Percentiles rank a stretch among this genome's conserved stretches.
These are phyloP conservation scores for Fusarium sp. DNA, from an alignment of 2,329 filamentous ascomycete species.

Conservation along the genomic window DNA sequence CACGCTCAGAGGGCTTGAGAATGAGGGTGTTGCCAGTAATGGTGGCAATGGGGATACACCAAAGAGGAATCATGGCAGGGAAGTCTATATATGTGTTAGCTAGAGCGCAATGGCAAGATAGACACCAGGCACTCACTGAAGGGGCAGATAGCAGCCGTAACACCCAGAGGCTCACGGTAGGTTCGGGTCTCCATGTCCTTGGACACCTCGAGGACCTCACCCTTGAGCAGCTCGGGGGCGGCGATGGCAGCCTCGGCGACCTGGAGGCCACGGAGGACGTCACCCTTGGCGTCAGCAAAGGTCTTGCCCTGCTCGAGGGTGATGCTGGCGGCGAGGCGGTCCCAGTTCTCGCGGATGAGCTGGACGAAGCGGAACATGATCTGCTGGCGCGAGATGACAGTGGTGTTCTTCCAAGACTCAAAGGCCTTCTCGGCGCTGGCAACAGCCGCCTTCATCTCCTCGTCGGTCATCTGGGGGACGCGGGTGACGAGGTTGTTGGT, in stretches of 20 bases:
- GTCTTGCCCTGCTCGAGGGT: constrained; percentile 91
- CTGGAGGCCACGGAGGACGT: constrained; percentile 82
- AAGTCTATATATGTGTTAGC: constrained; percentile 67
- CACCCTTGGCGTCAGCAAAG: constrained; percentile 80
- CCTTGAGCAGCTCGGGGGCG: constrained; percentile 81
- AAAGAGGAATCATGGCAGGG: constrained; percentile 91
- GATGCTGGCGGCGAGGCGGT: constrained; percentile 82
- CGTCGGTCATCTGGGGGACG: constrained; percentile 81
- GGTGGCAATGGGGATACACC: constrained; percentile 85
- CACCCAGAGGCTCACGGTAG: constrained; percentile 81
- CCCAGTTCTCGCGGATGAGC: constrained; percentile 84
- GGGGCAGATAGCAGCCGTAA: constrained; percentile 84
- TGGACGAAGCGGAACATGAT: constrained; percentile 88
- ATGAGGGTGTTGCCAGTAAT: constrained; percentile 85
- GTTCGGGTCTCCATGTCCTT: constrained; percentile 90
- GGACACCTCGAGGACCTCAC: constrained; percentile 82
- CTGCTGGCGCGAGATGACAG: constrained; percentile 76
- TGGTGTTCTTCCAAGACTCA: constrained; percentile 74
- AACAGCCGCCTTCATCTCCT: constrained; percentile 76
- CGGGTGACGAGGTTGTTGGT: constrained; percentile 86
- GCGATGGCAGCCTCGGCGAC: constrained; percentile 84
- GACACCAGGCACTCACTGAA: constrained; percentile 68
- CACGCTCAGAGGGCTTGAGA: constrained; percentile 85
- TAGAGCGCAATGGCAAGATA: not conserved
- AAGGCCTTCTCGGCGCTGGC: constrained; percentile 79